Evolutionary conservation across 1,284 basidiomycete species (phyloP), one percentile per base, ranked within the genome.

Genomic region (Trichosporon sp.): DNA sequence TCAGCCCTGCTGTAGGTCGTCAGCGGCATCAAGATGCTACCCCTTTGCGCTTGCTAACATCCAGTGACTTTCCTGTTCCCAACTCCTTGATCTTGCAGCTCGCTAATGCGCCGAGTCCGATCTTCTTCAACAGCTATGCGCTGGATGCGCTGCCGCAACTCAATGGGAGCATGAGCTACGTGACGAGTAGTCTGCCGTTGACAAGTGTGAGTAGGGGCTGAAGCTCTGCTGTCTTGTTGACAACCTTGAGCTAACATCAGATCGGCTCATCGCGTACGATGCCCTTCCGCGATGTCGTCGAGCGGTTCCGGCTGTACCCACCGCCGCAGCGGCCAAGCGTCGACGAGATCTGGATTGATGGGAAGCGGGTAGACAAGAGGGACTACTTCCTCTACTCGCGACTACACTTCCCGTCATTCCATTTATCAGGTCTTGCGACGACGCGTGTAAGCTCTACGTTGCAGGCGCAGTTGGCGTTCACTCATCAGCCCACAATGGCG

Each of bases 131-230:
- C 0, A 92, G 92, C 0, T 95, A 96, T 81, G 91, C 93, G 2
- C 91, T 96, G 86, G 94, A 92, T 72, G 93, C 93, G 7, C 88
- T 97, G 82, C 95, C 95, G 0, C 92, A 92, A 8, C 87, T 98
- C 68, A 92, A 92, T 76, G 96, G 95, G n/a, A 93, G 92, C 0
- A 87, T 98, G 56, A 94, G 93, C 48, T 98, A 98, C 81, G 92
- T 97, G 74, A 95, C 96, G 78, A 92, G 92, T 0, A 93, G 93
- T 7, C 92, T 91, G 80, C 88, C 91, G 71, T 85, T 96, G 48
- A 86, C 91, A 75, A 87, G 92, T 75, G 90, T 81, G 67, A 71
- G 78, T 40, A 26, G 26, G 26, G 4, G 35, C 35, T 37, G 35
- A 37, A 37, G 51, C 19, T 10, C 1, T 8, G 19, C 19, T n/a